Base-by-base conservation (phyloP, 495 filamentous ascomycete genomes). In the Penicillium daleae region DNA sequence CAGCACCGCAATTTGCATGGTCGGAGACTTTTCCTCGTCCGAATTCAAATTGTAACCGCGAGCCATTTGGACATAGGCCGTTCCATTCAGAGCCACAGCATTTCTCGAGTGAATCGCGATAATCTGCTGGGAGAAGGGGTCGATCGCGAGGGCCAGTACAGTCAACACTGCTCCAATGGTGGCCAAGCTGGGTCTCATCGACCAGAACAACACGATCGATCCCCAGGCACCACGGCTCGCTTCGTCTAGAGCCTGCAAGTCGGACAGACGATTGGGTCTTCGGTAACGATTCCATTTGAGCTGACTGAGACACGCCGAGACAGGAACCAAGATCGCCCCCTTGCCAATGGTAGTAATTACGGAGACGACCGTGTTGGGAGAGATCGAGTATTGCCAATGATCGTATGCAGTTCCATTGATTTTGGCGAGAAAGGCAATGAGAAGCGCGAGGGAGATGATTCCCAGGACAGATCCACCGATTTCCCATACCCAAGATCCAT, bases 301-400 rank as follows among this genome's bases (percentile, higher is more conserved):
- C 19, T 44, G 40, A 22, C 40, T 44, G 6, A 44, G n/a, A 21
- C 40, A 44, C 10, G 46, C 46, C 22, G 46, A 49, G 10, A 49
- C 46, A 49, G 46, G 22, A 17, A 49, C 46, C 12, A 49, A 27
- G 10, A 49, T 26, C 46, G 46, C 46, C 12, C 22, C 46, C 24
- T 49, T 49, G 22, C 24, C 22, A 29, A 49, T 49, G 46, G 46
- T 27, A 12, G 46, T 49, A 15, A 49, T 49, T 2, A 49, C 24
- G 13, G 46, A 49, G 15, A 49, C 46, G 24, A 49, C 46, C 22
- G 24, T 17, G 24, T 49, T 49, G 4, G 46, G 46, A 2, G 46
- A 49, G 24, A 49, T 26, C 12, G 46, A 49, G 4, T 49, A 49
- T 29, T 49, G 46, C 46, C 46, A 49, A 24, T 24, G 46, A 49